Evolutionary conservation across 2,329 filamentous ascomycete species (phyloP).

Genomic region (Canariomyces notabilis): DNA sequence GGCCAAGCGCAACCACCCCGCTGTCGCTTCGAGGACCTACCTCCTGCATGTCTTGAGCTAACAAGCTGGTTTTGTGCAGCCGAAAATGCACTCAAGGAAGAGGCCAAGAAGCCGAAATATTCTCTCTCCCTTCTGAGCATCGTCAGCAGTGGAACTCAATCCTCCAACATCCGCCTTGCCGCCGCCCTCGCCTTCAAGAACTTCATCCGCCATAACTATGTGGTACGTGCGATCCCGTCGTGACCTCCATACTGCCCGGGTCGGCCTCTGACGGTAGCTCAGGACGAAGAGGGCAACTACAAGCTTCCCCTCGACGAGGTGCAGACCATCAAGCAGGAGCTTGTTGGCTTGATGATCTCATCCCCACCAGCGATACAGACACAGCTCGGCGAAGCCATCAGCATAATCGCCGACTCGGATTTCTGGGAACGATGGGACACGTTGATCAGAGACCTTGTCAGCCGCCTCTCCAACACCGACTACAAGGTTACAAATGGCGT

Average conservation of each 20-base stretch:
- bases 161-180: constrained; percentile 75
- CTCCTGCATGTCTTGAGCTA: constrained; percentile 2
- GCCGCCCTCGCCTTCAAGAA: constrained; percentile 97
- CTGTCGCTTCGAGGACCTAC: constrained; percentile 1
- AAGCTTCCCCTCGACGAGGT: constrained; percentile 82
- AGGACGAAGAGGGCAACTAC: constrained; percentile 91
- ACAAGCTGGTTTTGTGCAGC: constrained; percentile 48
- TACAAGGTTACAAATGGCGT: constrained; percentile 87
- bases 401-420: constrained; percentile 94
- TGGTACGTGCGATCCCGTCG: constrained; percentile 47
- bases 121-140: constrained; percentile 86
- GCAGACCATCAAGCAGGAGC: constrained; percentile 82
- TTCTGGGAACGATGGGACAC: constrained; percentile 97
- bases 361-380: constrained; percentile 83
- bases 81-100: constrained; percentile 70
- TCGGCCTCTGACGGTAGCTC: constrained; percentile 12
- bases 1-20: constrained; percentile 10
- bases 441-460: constrained; percentile 89
- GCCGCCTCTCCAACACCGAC: constrained; percentile 75
- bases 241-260: neutral
- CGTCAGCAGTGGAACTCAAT: constrained; percentile 68
- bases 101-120: constrained; percentile 81
- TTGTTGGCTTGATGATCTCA: constrained; percentile 94
- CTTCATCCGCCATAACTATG: constrained; percentile 91
- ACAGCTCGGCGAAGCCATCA: constrained; percentile 93